Conservation (phyloP, 164 flowering plant genomes). For the Nelumbo lutea region DNA sequence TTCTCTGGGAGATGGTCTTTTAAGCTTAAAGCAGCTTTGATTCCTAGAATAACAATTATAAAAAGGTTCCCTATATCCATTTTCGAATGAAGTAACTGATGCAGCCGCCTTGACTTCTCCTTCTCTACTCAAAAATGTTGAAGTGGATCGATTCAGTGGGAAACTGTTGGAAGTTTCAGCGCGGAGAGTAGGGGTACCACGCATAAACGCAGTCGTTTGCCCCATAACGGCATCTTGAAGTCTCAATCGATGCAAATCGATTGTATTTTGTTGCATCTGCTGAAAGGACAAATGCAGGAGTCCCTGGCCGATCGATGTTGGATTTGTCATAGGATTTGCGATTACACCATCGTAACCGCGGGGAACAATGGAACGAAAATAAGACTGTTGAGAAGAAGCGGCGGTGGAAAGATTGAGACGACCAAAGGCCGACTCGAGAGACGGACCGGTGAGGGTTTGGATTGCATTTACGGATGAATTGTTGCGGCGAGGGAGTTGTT, state of each 20-base stretch:
- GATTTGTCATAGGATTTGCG: not conserved
- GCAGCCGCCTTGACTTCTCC: too few species aligned
- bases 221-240: not conserved
- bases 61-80: not conserved
- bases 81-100: not conserved
- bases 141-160: not conserved
- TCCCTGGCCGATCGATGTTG: not conserved
- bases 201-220: not conserved
- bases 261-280: not conserved
- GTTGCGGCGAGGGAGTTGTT: not conserved
- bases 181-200: not conserved
- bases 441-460: not conserved
- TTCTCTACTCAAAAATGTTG: not conserved
- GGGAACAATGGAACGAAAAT: not conserved
- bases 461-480: not conserved
- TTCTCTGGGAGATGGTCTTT: not conserved
- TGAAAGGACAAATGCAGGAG: not conserved
- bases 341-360: too few species aligned
- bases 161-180: not conserved
- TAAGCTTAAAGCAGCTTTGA: not conserved
- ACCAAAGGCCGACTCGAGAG: not conserved
- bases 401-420: not conserved
- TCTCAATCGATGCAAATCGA: not conserved
- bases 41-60: not conserved
- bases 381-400: not conserved